Evolutionary conservation across 257 asterid species (phyloP).

Genomic region (Coffea eugenioides): DNA sequence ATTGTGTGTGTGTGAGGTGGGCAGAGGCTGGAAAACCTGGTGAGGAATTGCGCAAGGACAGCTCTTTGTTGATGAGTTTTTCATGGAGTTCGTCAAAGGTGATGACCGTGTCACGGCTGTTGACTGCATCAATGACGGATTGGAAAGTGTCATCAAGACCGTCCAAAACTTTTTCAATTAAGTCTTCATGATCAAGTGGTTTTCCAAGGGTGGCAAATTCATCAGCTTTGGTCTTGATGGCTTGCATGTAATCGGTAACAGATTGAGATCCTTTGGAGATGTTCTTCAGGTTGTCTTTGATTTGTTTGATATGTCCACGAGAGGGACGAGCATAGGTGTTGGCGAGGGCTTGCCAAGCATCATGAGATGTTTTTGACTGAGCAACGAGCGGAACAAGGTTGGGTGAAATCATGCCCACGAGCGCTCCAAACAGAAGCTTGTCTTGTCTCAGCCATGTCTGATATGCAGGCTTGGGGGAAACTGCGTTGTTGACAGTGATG

Average conservation of each 20-base stretch:
- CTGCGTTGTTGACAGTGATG: too few relatives aligned
- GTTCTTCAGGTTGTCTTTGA: neutral
- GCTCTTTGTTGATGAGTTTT: constrained; percentile 7
- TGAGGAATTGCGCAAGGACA: neutral
- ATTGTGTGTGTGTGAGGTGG: too few relatives aligned
- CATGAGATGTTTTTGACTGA: neutral
- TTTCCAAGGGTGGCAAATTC: neutral
- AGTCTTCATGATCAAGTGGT: constrained; percentile 6
- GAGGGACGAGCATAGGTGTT: neutral
- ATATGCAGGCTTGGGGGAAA: too few relatives aligned
- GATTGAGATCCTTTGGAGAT: constrained; percentile 1
- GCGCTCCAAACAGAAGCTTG: too few relatives aligned
- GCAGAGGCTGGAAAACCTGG: too few relatives aligned
- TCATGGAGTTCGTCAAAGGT: constrained; percentile 9
- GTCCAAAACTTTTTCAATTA: neutral
- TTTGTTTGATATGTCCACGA: constrained; percentile 10
- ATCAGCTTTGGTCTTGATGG: neutral
- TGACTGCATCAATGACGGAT: neutral
- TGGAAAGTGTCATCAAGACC: constrained; percentile 3
- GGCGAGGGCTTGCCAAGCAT: neutral
- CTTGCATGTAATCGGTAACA: neutral
- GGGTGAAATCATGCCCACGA: too few relatives aligned
- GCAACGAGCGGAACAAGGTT: too few relatives aligned
- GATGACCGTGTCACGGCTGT: neutral
- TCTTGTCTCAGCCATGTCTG: too few relatives aligned